Evolutionary conservation across 2,329 filamentous ascomycete species (phyloP), one percentile per base, ranked within the genome.

Genomic region (Cercospora sp.): DNA sequence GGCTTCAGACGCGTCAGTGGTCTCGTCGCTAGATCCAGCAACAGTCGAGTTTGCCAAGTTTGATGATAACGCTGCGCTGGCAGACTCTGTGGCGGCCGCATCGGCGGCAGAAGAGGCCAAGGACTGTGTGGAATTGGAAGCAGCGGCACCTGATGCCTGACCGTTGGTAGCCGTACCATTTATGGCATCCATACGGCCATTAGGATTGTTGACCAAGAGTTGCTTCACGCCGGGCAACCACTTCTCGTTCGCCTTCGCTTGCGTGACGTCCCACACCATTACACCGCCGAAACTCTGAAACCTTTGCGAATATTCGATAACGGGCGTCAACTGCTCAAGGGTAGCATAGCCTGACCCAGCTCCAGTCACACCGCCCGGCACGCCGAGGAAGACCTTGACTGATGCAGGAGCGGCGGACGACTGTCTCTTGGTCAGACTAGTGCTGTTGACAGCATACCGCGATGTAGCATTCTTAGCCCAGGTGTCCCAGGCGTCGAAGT

Each of bases 211-310:
- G 24, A 67, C 18, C 12, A 30, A 45, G 60, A 66, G 37, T 28
- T 30, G 49, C 66, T 72, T 74, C 1, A 77, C 73, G 2, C 69
- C 70, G 12, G 43, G 60, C 51, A 78, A 59, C 37, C 77, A 79
- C 6, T 72, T 74, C 3, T 26, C 40, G 61, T 80, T 80, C 1
- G 74, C 74, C 61, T 73, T 74, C 8, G 76, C 78, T 70, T 79
- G 78, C 91, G 82, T 77, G 88, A 86, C 75, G 73, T 80, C 80
- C 80, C 80, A 82, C 68, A 81, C 76, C 79, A 81, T 82, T 4
- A 81, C 73, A 0, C 80, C 80, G 0, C 80, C 80, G 69, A 82
- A 77, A 66, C 79, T 80, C 1, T 68, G 69, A 51, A 78, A 73
- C 1, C 66, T 68, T 69, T 73, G 75, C n/a, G 75, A 76, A n/a